Percentiles rank a stretch among this genome's conserved stretches.
Conservation (phyloP, 2,329 filamentous ascomycete genomes). For the Trichoderma citrinoviride region DNA sequence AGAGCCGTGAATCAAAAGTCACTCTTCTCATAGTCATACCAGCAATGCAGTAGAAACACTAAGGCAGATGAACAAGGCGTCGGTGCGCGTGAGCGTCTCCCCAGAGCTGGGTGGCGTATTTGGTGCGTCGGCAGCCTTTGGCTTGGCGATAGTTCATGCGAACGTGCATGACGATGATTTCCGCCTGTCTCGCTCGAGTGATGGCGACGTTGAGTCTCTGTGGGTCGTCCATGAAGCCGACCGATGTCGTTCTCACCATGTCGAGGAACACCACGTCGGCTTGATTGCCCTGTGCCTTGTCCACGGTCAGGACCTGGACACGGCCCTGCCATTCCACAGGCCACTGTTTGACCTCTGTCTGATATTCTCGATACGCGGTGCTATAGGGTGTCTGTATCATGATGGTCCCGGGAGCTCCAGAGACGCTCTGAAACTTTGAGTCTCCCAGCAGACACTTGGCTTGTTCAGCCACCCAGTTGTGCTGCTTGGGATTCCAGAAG, state of each 20-base stretch:
- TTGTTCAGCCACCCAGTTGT: slow-evolving; percentile 38
- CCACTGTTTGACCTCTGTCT: slow-evolving; percentile 30
- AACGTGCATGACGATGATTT: slow-evolving; percentile 46
- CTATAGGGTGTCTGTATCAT: slow-evolving; percentile 47
- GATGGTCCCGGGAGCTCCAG: slow-evolving; percentile 36
- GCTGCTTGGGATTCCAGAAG: slow-evolving; percentile 42
- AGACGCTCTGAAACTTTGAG: slow-evolving; percentile 33
- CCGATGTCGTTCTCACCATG: slow-evolving; percentile 41
- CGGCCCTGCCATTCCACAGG: slow-evolving; percentile 31
- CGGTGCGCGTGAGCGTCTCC: slow-evolving; percentile 30
- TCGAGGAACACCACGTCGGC: slow-evolving; percentile 49
- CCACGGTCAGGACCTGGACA: slow-evolving; percentile 44
- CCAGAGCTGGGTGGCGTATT: slow-evolving; percentile 34
- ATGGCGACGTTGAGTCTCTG: slow-evolving; percentile 47
- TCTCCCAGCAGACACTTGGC: slow-evolving; percentile 35
- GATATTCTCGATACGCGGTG: slow-evolving; percentile 38
- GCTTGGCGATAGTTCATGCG: slow-evolving; percentile 33
- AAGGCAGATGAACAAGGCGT: slow-evolving; percentile 26
- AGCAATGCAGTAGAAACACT: neutral
- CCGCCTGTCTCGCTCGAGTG: slow-evolving; percentile 44
- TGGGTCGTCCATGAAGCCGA: slow-evolving; percentile 44
- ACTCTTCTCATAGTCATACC: neutral
- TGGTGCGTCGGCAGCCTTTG: slow-evolving; percentile 23
- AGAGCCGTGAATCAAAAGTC: neutral
- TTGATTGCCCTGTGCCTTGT: slow-evolving; percentile 47